A percentile compares a stretch with the other conserved stretches of the same genome.
Conservation (phyloP, 2,329 filamentous ascomycete species). For the Phyllosticta citribraziliensis region DNA sequence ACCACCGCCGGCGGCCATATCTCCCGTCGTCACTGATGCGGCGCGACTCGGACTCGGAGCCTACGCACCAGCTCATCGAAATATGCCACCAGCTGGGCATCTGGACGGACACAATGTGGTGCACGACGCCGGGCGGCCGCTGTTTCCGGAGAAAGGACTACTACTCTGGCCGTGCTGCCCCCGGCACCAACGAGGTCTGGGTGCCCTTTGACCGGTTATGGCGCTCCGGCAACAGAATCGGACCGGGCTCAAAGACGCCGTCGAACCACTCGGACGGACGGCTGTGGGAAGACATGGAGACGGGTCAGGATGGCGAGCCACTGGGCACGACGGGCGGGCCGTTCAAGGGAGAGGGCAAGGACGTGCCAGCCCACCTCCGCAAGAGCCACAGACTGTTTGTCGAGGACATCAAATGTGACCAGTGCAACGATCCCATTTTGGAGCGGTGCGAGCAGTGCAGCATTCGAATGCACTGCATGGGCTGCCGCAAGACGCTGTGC, state of each 20-base stretch:
- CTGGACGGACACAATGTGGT: slow-evolving; percentile 54
- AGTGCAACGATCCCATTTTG: slow-evolving; percentile 42
- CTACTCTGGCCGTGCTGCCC: slow-evolving; percentile 44
- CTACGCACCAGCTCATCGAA: slow-evolving; percentile 50
- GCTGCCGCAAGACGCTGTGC: slow-evolving; percentile 50
- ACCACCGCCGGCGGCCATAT: slow-evolving; percentile 51
- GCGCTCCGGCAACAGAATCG: slow-evolving; percentile 50
- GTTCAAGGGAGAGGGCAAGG: slow-evolving; percentile 43
- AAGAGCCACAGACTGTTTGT: slow-evolving; percentile 45
- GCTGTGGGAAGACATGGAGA: slow-evolving; percentile 47
- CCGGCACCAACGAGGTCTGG: slow-evolving; percentile 49
- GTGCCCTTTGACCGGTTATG: slow-evolving; percentile 53
- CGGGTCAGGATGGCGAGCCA: slow-evolving; percentile 45
- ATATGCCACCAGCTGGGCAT: slow-evolving; percentile 50
- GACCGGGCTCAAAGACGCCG: slow-evolving; percentile 22
- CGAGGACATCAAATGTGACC: slow-evolving; percentile 43
- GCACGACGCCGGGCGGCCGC: slow-evolving; percentile 46
- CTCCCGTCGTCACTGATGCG: slow-evolving; percentile 45
- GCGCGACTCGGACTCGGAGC: slow-evolving; percentile 50
- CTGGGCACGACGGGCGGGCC: slow-evolving; percentile 37
- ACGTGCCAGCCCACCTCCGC: slow-evolving; percentile 43
- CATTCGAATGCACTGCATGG: slow-evolving; percentile 52
- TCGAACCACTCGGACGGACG: slow-evolving; percentile 37
- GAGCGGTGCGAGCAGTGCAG: slow-evolving; percentile 53
- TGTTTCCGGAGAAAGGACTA: slow-evolving; percentile 49